Conservation (phyloP, 2,329 filamentous ascomycete genomes). For the Huntiella decipiens region DNA sequence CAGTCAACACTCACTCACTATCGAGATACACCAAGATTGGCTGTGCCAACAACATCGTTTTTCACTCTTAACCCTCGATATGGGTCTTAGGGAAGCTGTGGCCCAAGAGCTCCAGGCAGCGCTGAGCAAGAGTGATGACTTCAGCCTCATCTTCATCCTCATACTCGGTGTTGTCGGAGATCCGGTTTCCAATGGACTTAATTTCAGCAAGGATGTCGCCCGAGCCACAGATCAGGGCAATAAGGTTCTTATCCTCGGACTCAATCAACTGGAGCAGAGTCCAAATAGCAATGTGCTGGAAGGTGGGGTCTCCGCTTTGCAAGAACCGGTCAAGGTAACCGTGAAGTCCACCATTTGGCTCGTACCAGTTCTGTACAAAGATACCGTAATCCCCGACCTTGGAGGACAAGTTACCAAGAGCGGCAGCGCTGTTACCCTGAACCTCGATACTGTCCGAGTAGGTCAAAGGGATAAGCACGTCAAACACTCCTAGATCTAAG, state of each 20-base stretch:
- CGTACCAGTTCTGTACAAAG: conserved; percentile 84
- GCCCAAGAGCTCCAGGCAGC: conserved; percentile 72
- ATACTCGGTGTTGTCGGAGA: conserved; percentile 45
- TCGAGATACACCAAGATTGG: conserved; percentile 5
- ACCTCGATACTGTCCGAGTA: conserved; percentile 94
- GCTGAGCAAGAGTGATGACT: conserved; percentile 74
- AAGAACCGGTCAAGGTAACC: conserved; percentile 89
- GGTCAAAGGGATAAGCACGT: conserved; percentile 86
- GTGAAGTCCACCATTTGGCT: conserved; percentile 85
- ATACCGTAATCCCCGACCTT: conserved; percentile 97
- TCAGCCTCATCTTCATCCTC: conserved; percentile 85
- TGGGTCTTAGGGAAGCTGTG: conserved; percentile 59
- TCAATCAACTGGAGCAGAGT: conserved; percentile 88
- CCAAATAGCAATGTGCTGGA: conserved; percentile 99
- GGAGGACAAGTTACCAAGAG: conserved; percentile 84
- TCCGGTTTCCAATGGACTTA: conserved; percentile 72
- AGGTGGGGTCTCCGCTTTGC: conserved; percentile 83
- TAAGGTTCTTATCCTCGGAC: conserved; percentile 79
- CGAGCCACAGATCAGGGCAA: conserved; percentile 72
- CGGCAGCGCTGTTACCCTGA: conserved; percentile 92
- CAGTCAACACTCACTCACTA: background rate
- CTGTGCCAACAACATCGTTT: conserved; percentile 4
- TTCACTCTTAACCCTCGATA: conserved; percentile 47
- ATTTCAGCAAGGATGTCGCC: conserved; percentile 88
- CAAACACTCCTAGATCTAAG: conserved; percentile 81